Conservation (phyloP, 2,329 filamentous ascomycete species). For the Tolypocladium guangdongense region DNA sequence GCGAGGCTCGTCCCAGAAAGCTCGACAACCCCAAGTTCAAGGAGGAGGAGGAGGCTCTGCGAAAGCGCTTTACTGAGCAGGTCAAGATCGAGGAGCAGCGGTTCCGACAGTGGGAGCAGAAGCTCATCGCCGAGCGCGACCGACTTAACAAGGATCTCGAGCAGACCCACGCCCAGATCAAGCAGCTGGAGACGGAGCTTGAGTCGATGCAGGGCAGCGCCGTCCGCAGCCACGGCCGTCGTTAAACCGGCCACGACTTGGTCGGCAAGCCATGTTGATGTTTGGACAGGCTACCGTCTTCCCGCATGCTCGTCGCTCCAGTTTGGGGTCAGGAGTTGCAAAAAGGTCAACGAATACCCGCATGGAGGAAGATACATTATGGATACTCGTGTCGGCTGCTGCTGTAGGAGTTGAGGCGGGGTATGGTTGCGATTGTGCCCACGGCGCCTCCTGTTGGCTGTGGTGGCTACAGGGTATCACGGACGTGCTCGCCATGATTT, state of each 20-base stretch:
- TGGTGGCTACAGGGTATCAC: not conserved
- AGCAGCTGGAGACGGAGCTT: constrained; percentile 83
- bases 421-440: not conserved
- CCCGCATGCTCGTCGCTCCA: constrained; percentile 16
- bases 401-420: constrained; percentile 1
- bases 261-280: constrained; percentile 13
- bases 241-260: constrained; percentile 40
- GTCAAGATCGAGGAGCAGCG: constrained; percentile 99
- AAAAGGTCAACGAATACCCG: constrained; percentile 21
- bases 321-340: constrained; percentile 23
- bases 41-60: constrained; percentile 95
- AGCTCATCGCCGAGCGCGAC: constrained; percentile 97
- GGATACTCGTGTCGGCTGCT: constrained; percentile 17
- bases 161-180: constrained; percentile 90
- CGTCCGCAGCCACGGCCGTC: constrained; percentile 84
- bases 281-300: constrained; percentile 16
- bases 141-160: constrained; percentile 99
- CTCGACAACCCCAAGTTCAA: constrained; percentile 99
- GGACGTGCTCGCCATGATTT: constrained; percentile 1
- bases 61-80: constrained; percentile 99
- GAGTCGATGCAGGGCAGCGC: constrained; percentile 86
- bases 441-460: not conserved
- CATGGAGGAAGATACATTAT: constrained; percentile 15
- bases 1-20: constrained; percentile 93
- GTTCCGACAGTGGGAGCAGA: constrained; percentile 99